Evolutionary conservation across 805 yeast genomes (phyloP), one percentile per base, ranked within the genome.

Genomic region (Kazachstania martiniae): DNA sequence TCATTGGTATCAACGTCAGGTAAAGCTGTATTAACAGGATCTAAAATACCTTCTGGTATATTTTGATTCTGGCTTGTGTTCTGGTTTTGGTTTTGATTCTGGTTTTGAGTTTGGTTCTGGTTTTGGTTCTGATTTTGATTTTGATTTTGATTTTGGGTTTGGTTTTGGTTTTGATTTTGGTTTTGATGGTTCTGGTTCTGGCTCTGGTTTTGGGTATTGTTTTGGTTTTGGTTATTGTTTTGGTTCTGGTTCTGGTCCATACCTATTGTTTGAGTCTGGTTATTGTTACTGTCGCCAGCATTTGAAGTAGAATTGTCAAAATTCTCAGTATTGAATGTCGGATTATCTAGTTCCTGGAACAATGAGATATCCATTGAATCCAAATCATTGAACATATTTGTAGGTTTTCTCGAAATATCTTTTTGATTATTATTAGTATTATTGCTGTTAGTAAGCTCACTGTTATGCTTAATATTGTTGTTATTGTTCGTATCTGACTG

Each of bases 271-370:
- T n/a, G 21, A 25, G 8, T 23, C 8, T 28, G 34, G 19, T 29
- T 27, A 18, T 29, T 17, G 24, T 17, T 31, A 12, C 23, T n/a
- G 5, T 10, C 16, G n/a, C 18, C 27, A 14, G 27, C 25, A 15
- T 23, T 32, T 23, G 28, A 26, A 28, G 29, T 31, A 9, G 33
- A 12, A 18, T 32, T 23, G 13, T 23, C 25, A 19, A 26, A 27
- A 18, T 18, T 28, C 15, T 36, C 44, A 12, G 38, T 43, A 31
- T 36, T 34, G 29, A 49, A 46, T 27, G 32, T 41, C 5, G 46
- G 37, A 24, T 52, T 43, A 32, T 59, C 65, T 25, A 54, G 34
- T 8, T 51, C 53, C 4, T 53, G 42, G 31, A 52, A 51, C 43
- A 54, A 44, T 1, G 58, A 46, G 27, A 54, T 44, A 32, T 51